Conservation (phyloP, 805 yeast genomes). For the Barnettozyma vustinii region DNA sequence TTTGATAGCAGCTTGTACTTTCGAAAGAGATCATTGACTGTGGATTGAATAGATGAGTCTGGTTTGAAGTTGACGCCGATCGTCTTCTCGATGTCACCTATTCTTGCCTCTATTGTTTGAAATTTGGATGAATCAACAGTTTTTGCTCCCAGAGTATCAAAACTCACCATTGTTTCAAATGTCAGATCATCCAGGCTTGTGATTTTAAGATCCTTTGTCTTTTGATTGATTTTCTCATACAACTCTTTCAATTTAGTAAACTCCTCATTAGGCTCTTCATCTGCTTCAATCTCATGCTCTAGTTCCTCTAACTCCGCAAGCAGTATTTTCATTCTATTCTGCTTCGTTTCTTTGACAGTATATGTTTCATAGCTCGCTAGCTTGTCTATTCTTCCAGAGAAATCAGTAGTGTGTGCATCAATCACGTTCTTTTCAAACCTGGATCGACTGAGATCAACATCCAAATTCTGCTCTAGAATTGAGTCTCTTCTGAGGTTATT, state of each 20-base stretch:
- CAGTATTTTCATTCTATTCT: constrained; percentile 35
- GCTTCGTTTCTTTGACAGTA: constrained; percentile 31
- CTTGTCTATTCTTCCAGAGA: constrained; percentile 29
- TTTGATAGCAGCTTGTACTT: constrained; percentile 25
- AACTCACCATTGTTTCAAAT: not conserved
- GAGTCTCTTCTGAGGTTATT: constrained; percentile 17
- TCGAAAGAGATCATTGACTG: constrained; percentile 27
- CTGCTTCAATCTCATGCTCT: constrained; percentile 14
- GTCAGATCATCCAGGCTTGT: not conserved
- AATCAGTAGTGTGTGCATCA: constrained; percentile 21
- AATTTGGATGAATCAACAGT: not conserved
- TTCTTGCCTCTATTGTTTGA: constrained; percentile 12
- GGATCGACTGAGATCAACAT: constrained; percentile 18
- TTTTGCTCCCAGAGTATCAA: not conserved
- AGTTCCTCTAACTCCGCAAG: constrained; percentile 36
- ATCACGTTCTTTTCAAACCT: constrained; percentile 26
- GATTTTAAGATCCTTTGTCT: constrained; percentile 12
- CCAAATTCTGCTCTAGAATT: constrained; percentile 16
- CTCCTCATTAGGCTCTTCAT: constrained; percentile 15
- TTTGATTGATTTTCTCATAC: constrained; percentile 14
- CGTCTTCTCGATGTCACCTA: constrained; percentile 14
- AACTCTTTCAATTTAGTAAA: constrained; percentile 19
- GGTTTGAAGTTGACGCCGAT: constrained; percentile 15
- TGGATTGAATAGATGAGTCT: constrained; percentile 20
- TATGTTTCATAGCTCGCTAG: constrained; percentile 30